These are phyloP conservation scores for Russula vinacea DNA, from an alignment of 768 basidiomycete species.

Conservation along the genomic window DNA sequence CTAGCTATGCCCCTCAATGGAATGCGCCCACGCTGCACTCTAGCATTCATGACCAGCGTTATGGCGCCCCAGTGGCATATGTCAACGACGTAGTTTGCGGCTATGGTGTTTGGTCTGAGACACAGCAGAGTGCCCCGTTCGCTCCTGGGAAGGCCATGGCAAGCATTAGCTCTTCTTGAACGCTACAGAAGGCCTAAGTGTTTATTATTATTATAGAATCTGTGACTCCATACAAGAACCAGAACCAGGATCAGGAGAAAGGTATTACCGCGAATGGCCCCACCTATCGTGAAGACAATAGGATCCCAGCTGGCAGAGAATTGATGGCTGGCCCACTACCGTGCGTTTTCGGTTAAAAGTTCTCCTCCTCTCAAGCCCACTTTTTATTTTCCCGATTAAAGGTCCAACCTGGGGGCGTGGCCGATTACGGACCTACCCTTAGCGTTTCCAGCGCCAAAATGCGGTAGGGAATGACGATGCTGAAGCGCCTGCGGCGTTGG, in stretches of 20 bases:
- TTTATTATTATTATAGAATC: neutral
- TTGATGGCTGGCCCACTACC: neutral
- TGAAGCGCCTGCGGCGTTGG: neutral
- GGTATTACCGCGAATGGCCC: neutral
- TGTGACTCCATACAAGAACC: neutral
- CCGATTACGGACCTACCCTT: neutral
- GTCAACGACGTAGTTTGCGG: neutral
- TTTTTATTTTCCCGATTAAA: neutral
- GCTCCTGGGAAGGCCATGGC: neutral
- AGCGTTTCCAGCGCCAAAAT: neutral
- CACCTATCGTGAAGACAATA: neutral
- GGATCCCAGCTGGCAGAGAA: neutral
- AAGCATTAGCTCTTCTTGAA: neutral
- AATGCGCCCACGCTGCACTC: neutral
- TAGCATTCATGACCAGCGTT: neutral
- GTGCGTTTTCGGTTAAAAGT: neutral
- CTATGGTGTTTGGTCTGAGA: neutral
- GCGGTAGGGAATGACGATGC: neutral
- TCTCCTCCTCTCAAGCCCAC: no score
- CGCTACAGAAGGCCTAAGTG: neutral
- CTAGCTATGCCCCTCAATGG: neutral
- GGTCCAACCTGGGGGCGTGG: neutral
- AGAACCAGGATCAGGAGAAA: neutral
- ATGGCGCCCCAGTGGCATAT: neutral
- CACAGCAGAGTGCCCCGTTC: neutral